Evolutionary conservation across 768 basidiomycete species (phyloP).

Genomic region (Termitomyces bulborhizus): DNA sequence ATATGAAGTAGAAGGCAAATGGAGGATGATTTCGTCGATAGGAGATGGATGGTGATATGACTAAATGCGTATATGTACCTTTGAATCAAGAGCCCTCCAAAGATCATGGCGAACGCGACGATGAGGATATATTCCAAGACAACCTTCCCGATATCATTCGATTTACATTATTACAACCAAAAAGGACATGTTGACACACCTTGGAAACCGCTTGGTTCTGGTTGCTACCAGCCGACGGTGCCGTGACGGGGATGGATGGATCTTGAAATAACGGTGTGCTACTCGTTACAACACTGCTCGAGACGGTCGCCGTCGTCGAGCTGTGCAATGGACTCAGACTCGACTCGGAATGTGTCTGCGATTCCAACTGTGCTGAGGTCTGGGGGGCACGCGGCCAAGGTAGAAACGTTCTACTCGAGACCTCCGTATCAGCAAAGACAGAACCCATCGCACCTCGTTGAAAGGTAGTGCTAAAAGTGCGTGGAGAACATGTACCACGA

Average conservation of each 20-base stretch:
- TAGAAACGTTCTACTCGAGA: not conserved
- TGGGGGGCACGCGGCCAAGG: conserved; percentile 5
- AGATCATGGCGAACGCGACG: conserved; percentile 17
- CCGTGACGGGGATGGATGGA: conserved; percentile 10
- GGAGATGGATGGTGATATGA: not conserved
- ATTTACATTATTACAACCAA: not conserved
- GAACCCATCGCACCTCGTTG: not conserved
- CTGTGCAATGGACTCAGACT: not conserved
- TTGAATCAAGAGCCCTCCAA: conserved; percentile 17
- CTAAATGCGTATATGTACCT: conserved; percentile 13
- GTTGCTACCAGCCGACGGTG: not conserved
- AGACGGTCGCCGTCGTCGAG: not conserved
- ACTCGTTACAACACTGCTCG: not conserved
- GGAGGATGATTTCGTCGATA: not conserved
- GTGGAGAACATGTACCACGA: not conserved
- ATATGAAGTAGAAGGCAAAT: not conserved
- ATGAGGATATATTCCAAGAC: conserved; percentile 26
- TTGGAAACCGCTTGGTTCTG: conserved; percentile 15
- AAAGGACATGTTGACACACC: conserved; percentile 10
- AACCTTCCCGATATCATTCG: conserved; percentile 11
- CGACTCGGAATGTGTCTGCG: not conserved
- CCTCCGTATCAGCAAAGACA: not conserved
- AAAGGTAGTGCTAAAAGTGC: not conserved
- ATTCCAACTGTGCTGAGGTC: not conserved
- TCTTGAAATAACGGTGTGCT: conserved; percentile 21